These are phyloP conservation scores for Aspergillus jensenii DNA, from an alignment of 2,329 filamentous ascomycete species.

Conservation along the genomic window DNA sequence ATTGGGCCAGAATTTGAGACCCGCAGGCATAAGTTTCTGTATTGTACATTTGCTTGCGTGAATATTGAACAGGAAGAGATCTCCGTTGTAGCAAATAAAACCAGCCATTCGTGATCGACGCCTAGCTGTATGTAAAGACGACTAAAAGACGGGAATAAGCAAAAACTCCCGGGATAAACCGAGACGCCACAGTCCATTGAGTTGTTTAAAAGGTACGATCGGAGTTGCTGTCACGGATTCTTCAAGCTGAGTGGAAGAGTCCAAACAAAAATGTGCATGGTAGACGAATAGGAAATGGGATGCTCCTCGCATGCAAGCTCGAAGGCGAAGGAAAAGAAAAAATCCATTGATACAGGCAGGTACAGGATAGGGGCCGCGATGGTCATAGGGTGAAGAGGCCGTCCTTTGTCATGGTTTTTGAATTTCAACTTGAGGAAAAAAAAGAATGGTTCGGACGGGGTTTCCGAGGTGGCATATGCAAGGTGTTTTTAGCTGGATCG, in stretches of 20 bases:
- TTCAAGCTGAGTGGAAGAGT: not conserved
- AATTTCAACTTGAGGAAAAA: not conserved
- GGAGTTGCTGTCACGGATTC: not conserved
- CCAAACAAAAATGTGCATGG: not conserved
- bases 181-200: not conserved
- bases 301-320: not conserved
- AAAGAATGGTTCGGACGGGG: conserved; percentile 18
- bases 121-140: not conserved
- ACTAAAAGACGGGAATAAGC: not conserved
- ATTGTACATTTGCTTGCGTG: not conserved
- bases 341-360: not conserved
- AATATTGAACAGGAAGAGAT: not conserved
- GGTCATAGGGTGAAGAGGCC: not conserved
- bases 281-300: not conserved
- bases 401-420: not conserved
- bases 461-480: conserved; percentile 25
- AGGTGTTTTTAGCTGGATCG: conserved; percentile 20
- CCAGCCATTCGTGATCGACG: not conserved
- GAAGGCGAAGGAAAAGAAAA: conserved; percentile 6
- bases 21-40: not conserved
- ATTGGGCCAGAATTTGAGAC: too few relatives aligned
- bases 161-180: not conserved
- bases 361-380: not conserved
- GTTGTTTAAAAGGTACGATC: conserved; percentile 1
- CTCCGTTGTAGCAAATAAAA: not conserved